Conservation (phyloP, 768 basidiomycete genomes). For the Lactarius sanguifluus region DNA sequence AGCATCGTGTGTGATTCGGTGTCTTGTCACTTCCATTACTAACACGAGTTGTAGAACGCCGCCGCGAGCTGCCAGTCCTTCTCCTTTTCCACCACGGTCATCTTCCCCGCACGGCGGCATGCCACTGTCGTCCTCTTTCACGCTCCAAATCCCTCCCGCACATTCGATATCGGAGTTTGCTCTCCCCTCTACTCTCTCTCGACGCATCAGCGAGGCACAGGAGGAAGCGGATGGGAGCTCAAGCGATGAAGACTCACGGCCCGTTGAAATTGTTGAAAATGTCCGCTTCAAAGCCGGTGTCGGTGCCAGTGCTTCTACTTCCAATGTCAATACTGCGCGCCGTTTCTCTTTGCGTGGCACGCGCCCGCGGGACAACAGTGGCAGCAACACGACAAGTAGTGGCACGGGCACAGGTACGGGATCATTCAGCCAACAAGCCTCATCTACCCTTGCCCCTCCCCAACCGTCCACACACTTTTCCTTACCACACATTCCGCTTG, state of each 20-base stretch:
- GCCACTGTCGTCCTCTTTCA: conserved; percentile 26
- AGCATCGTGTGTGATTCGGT: conserved; percentile 16
- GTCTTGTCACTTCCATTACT: conserved; percentile 12
- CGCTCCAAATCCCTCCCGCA: conserved; percentile 49
- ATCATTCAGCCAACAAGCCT: conserved; percentile 24
- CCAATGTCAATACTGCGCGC: neutral
- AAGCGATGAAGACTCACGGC: conserved; percentile 25
- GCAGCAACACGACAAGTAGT: conserved; percentile 25
- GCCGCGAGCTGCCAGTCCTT: conserved; percentile 8
- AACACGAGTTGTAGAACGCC: conserved; percentile 8
- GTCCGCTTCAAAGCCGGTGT: conserved; percentile 13
- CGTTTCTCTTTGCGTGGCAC: conserved; percentile 9
- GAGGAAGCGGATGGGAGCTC: conserved; percentile 26
- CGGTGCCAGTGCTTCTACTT: neutral
- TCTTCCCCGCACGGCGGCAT: conserved; percentile 25
- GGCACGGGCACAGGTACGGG: conserved; percentile 27
- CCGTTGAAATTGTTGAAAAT: conserved; percentile 28
- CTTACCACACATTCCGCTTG: neutral
- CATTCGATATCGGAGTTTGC: conserved; percentile 48
- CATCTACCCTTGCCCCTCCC: conserved; percentile 12
- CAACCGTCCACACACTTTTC: neutral
- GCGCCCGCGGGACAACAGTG: conserved; percentile 13
- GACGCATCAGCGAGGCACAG: conserved; percentile 28
- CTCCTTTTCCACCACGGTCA: conserved; percentile 29
- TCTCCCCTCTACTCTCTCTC: conserved; percentile 36